These are phyloP conservation scores for Nakazawaea wyomingensis DNA, from an alignment of 805 yeast species.

Conservation along the genomic window DNA sequence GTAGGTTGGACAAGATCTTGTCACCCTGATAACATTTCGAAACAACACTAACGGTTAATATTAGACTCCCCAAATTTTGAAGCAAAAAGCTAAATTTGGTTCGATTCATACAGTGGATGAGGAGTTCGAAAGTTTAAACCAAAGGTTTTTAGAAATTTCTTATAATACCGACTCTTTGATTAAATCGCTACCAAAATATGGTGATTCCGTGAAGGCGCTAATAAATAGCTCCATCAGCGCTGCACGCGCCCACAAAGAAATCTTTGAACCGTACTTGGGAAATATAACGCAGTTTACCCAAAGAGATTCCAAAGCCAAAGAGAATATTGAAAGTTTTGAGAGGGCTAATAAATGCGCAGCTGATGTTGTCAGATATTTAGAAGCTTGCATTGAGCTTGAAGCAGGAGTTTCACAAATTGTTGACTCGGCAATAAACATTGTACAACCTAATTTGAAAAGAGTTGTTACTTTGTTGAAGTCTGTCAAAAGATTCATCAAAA, in stretches of 20 bases:
- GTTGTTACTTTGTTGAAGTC: conserved; percentile 17
- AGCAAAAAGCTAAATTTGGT: conserved; percentile 23
- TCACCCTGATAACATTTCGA: too few relatives aligned
- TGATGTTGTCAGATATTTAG: conserved; percentile 2
- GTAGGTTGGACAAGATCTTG: too few relatives aligned
- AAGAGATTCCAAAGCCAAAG: conserved; percentile 3
- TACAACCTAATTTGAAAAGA: conserved; percentile 19
- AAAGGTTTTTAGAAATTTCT: conserved; percentile 16
- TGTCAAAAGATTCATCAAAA: conserved; percentile 25
- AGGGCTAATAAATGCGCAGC: neutral
- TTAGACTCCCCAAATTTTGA: conserved; percentile 29
- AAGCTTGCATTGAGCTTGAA: neutral
- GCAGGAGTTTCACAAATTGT: conserved; percentile 20
- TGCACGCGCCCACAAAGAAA: conserved; percentile 15
- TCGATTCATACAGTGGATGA: conserved; percentile 32
- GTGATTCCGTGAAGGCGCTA: conserved; percentile 13
- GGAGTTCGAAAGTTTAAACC: conserved; percentile 25
- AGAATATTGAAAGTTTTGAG: neutral
- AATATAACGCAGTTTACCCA: conserved; percentile 1
- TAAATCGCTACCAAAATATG: conserved; percentile 13
- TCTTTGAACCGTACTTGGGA: neutral
- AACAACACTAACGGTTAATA: conserved; percentile 3
- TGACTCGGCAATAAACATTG: conserved; percentile 21
- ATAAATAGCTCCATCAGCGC: conserved; percentile 15
- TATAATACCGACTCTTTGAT: conserved; percentile 14